Evolutionary conservation across 108 stramenopile species (phyloP), one percentile per base, ranked within the genome.

Genomic region (Nitzschia putrida): DNA sequence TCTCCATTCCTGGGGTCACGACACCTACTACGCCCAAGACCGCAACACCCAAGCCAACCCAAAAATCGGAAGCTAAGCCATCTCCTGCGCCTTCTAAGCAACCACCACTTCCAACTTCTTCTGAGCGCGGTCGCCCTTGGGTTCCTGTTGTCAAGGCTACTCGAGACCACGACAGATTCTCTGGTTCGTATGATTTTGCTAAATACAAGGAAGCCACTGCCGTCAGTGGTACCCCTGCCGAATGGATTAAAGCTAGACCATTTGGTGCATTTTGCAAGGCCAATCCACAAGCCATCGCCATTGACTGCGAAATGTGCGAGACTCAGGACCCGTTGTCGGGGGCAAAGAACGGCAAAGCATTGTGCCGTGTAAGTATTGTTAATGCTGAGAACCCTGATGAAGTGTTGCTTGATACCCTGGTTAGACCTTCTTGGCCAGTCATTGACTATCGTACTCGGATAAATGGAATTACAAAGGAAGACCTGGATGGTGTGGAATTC

Each of bases 261-360:
- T 95, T 79, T 75, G 96, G 88, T 12, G 22, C 42, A 6, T 86
- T 86, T 87, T 93, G 92, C 74, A 73, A 52, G 25, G 64, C 57
- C 49, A 91, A 92, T 49, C 95, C 98, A 11, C 89, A 92, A 53
- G 90, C 87, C 18, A 82, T 98, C 53, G 98, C 98, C 38, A 90
- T 99, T 55, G 98, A 98, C 73, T 99, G 98, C 69, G 98, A 99
- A 81, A 99, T 99, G 98, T 97, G 96, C 69, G 95, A 96, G 58
- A 91, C 90, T 7, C 64, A 78, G 52, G 97, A 99, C 73, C 96
- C 97, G 14, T 81, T 92, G 13, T 86, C 92, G 14, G 89, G 86
- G 22, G 66, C 54, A 52, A 80, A 64, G 20, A 84, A 96, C 64
- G 57, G 74, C 47, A 96, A 95, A 67, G 91, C 91, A 14, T 80